Base-by-base conservation (phyloP, 306 rosid species). In the Casuarina cunninghamiana region DNA sequence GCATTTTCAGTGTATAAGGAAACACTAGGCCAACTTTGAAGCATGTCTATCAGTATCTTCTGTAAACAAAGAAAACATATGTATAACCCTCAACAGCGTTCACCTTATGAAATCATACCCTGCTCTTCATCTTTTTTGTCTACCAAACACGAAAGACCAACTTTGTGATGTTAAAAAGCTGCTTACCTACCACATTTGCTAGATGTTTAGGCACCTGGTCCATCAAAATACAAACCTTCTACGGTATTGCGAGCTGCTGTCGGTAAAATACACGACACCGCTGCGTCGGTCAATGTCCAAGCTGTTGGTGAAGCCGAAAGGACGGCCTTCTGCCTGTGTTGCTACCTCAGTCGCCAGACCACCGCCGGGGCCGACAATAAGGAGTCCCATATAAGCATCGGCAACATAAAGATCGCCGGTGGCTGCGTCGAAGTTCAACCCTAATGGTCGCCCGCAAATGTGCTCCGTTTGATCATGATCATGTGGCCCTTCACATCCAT, bases 391-490 rank as follows among this genome's bases (percentile, higher is more conserved):
- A 65, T 91, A 93, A n/a, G 97, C 91, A 61, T 93, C 97, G 1
- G 94, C 94, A 54, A 93, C 76, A 68, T 89, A 93, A 37, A 93
- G 87, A 26, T 87, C 82, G 42, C 89, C 90, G 0, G 50, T 66
- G n/a, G 71, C 71, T 5, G 8, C 37, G 78, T 77, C 65, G 82
- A 91, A 93, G 72, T 83, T 58, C 55, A 91, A 21, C 0, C 97
- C 97, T 5, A 93, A 89, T 65, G 97, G 93, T 8, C 97, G 87
- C 69, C 97, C 97, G 55, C 97, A 91, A 0, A 77, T 65, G 81
- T 89, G 91, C 79, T 93, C 97, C 42, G 71, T 81, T 51, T 77
- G 75, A 11, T 72, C 39, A 54, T 85, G 88, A 61, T 69, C 78
- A 2, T 67, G 81, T 73, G 86, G 45, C 78, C 87, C 97, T 73